Evolutionary conservation across 257 asterid species (phyloP).

Genomic region (Primulina huaijiensis): DNA sequence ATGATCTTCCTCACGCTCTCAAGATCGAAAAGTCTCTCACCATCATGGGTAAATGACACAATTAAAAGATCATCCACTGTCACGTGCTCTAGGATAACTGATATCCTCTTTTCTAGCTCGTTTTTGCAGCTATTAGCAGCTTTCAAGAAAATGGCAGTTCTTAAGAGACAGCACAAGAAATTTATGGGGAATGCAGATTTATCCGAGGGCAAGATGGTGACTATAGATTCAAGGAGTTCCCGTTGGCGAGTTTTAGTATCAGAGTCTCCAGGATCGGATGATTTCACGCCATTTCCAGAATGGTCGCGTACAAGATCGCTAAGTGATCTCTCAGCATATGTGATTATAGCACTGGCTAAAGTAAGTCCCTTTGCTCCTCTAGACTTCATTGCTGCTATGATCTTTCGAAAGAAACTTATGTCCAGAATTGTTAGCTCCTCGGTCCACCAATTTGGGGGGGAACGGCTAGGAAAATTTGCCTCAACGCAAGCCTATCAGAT

Average conservation of each 20-base stretch:
- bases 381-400: constrained; percentile 54
- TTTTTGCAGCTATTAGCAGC: constrained; percentile 54
- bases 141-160: constrained; percentile 71
- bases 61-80: constrained; percentile 75
- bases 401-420: constrained; percentile 56
- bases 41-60: constrained; percentile 70
- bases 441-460: constrained; percentile 99
- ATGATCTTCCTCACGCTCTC: constrained; percentile 85
- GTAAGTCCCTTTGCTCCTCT: constrained; percentile 81
- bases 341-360: constrained; percentile 72
- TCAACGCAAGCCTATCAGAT: constrained; percentile 72
- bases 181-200: constrained; percentile 73
- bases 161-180: constrained; percentile 81
- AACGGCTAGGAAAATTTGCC: constrained; percentile 92
- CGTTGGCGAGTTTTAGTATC: constrained; percentile 49
- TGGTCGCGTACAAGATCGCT: constrained; percentile 80
- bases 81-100: constrained; percentile 61
- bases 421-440: constrained; percentile 83
- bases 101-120: constrained; percentile 73
- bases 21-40: constrained; percentile 75
- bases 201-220: constrained; percentile 57
- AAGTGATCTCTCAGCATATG: constrained; percentile 71
- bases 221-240: constrained; percentile 69
- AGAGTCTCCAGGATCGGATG: constrained; percentile 35
- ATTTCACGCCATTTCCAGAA: constrained; percentile 49